Percentiles rank a stretch among this genome's conserved stretches.
These are phyloP conservation scores for Ustilago crameri DNA, from an alignment of 1,284 basidiomycete species.

Conservation along the genomic window DNA sequence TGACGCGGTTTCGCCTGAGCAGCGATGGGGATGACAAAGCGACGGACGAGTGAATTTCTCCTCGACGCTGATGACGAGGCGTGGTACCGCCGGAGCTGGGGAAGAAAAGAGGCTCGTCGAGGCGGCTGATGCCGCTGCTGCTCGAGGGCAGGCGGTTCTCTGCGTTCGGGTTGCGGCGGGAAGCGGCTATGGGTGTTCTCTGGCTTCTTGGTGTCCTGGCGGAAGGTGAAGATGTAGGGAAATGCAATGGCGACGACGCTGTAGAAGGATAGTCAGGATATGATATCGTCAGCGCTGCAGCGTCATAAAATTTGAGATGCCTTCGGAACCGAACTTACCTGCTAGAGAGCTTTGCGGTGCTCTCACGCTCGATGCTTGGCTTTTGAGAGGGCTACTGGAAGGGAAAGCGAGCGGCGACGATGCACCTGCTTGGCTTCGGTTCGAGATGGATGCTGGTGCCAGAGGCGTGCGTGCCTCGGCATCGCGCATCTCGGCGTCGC, in stretches of 20 bases:
- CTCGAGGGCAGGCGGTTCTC: conserved; percentile 48
- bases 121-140: conserved; percentile 45
- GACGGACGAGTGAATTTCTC: conserved; percentile 63
- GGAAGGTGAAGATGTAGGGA: conserved; percentile 63
- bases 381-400: conserved; percentile 61
- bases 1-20: conserved; percentile 24
- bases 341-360: conserved; percentile 35
- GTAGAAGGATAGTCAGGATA: not conserved
- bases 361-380: conserved; percentile 27
- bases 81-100: conserved; percentile 61
- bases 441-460: conserved; percentile 39
- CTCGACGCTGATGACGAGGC: conserved; percentile 58
- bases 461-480: conserved; percentile 45
- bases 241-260: conserved; percentile 61
- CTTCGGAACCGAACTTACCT: conserved; percentile 22
- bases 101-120: conserved; percentile 64
- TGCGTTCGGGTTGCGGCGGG: conserved; percentile 32
- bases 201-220: conserved; percentile 47
- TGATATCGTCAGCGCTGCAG: not conserved
- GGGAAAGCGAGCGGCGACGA: conserved; percentile 60
- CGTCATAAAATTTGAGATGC: not conserved
- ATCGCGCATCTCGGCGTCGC: conserved; percentile 48
- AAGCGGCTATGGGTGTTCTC: conserved; percentile 34
- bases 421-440: conserved; percentile 32
- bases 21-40: conserved; percentile 55